Evolutionary conservation across 2,329 filamentous ascomycete genomes (phyloP).

Genomic region (Grosmannia huntii): DNA sequence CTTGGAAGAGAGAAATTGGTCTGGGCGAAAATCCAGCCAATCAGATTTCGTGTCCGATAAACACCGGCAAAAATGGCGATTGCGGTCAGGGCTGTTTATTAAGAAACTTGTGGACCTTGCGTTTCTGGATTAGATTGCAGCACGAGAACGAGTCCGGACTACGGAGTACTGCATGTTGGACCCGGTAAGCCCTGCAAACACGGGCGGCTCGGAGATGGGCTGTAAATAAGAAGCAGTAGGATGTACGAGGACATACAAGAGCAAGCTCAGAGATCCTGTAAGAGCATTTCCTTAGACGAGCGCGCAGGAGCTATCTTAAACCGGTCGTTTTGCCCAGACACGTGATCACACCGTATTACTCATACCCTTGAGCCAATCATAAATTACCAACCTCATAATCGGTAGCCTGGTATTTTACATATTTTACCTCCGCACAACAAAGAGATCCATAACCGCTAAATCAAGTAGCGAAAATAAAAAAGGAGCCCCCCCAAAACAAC

Average conservation of each 20-base stretch:
- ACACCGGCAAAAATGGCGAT: not conserved
- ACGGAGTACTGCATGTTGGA: no score
- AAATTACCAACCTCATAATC: not conserved
- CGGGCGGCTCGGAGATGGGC: no score
- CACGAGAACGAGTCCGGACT: no score
- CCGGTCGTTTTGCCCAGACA: not conserved
- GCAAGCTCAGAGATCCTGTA: no score
- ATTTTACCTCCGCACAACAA: not conserved
- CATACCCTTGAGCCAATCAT: not conserved
- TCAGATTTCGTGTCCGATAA: constrained; percentile 8
- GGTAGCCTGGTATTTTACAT: no score
- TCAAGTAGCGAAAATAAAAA: not conserved
- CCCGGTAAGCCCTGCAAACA: no score
- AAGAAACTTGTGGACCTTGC: not conserved
- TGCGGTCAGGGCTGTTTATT: not conserved
- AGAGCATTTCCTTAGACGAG: no score
- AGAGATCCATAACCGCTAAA: not conserved
- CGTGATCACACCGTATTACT: not conserved
- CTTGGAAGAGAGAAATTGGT: not conserved
- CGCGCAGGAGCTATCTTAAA: no score
- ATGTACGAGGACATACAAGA: no score
- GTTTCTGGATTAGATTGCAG: no score
- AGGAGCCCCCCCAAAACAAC: not conserved
- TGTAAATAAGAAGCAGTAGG: no score
- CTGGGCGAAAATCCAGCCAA: constrained; percentile 7